Percentiles rank a stretch among this genome's conserved stretches.
Conservation (phyloP, 768 basidiomycete genomes). For the Amanita subjunquillea region DNA sequence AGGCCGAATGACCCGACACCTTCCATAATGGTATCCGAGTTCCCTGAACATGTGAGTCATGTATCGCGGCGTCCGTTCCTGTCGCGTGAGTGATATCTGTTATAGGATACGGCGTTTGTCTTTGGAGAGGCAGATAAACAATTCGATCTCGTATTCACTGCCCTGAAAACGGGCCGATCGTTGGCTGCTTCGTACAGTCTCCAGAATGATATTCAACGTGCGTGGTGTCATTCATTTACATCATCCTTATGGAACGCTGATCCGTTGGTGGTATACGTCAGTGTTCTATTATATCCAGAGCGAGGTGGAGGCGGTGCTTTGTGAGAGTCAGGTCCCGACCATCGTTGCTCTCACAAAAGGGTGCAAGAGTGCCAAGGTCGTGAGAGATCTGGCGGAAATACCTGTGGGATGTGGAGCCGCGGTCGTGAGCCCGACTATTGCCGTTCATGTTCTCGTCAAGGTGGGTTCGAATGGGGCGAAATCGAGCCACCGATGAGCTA, state of each 20-base stretch:
- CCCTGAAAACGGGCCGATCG: slow-evolving; percentile 72
- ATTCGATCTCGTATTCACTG: slow-evolving; percentile 80
- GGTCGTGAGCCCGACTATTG: slow-evolving; percentile 64
- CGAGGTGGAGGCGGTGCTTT: slow-evolving; percentile 50
- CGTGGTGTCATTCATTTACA: slow-evolving; percentile 12
- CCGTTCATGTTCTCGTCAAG: slow-evolving; percentile 77
- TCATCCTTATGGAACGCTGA: neutral
- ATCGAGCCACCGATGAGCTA: neutral
- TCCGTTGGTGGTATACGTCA: slow-evolving; percentile 17
- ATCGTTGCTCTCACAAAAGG: slow-evolving; percentile 83
- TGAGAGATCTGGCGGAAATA: slow-evolving; percentile 54
- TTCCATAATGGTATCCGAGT: slow-evolving; percentile 85
- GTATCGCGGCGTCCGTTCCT: neutral
- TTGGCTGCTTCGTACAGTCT: slow-evolving; percentile 85
- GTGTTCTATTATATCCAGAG: slow-evolving; percentile 72
- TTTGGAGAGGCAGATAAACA: slow-evolving; percentile 69
- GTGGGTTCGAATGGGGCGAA: slow-evolving; percentile 29
- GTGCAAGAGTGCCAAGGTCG: slow-evolving; percentile 64
- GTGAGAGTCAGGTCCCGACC: slow-evolving; percentile 65
- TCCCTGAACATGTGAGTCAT: slow-evolving; percentile 70
- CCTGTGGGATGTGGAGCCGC: slow-evolving; percentile 84
- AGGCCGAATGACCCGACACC: slow-evolving; percentile 72
- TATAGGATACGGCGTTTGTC: slow-evolving; percentile 50
- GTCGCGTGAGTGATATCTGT: neutral
- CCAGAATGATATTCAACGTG: slow-evolving; percentile 76